phyloP scores from a whole-genome alignment of 78 protist genomes.

The Dictyostelium citrinum region DNA sequence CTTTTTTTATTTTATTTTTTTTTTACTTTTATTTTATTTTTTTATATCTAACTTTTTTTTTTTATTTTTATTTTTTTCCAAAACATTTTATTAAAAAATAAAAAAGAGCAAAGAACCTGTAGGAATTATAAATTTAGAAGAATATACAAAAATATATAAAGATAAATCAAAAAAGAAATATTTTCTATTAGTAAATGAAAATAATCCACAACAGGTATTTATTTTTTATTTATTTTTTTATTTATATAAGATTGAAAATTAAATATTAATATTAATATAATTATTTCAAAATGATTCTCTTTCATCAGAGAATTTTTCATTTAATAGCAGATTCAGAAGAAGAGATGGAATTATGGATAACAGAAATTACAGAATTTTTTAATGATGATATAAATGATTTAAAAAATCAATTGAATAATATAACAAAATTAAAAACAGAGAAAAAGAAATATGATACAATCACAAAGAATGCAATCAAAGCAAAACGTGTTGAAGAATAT shows the following conservation, averaged over 20 bases:
- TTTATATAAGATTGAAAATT: no score
- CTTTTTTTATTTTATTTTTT: background rate
- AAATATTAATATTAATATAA: no score
- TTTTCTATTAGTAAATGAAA: conserved; percentile 38
- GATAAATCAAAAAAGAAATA: conserved; percentile 40
- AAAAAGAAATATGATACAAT: background rate
- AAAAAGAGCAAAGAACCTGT: conserved; percentile 19
- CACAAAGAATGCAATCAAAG: background rate
- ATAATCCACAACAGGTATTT: conserved; percentile 1
- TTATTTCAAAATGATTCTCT: no score
- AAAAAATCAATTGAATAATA: conserved; percentile 19
- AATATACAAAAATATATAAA: conserved; percentile 51
- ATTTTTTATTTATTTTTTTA: background rate
- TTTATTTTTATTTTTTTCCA: background rate
- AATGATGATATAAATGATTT: conserved; percentile 57
- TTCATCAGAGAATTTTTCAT: conserved; percentile 51
- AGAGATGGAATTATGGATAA: conserved; percentile 33
- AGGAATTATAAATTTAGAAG: conserved; percentile 17
- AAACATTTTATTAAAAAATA: background rate
- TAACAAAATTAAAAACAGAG: background rate
- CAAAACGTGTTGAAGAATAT: background rate
- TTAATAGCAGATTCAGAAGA: conserved; percentile 29
- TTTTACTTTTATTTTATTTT: background rate
- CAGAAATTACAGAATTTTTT: conserved; percentile 29
- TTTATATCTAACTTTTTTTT: background rate